These are phyloP conservation scores for Exsudoporus floridanus DNA, from an alignment of 1,284 basidiomycete species.

Conservation along the genomic window DNA sequence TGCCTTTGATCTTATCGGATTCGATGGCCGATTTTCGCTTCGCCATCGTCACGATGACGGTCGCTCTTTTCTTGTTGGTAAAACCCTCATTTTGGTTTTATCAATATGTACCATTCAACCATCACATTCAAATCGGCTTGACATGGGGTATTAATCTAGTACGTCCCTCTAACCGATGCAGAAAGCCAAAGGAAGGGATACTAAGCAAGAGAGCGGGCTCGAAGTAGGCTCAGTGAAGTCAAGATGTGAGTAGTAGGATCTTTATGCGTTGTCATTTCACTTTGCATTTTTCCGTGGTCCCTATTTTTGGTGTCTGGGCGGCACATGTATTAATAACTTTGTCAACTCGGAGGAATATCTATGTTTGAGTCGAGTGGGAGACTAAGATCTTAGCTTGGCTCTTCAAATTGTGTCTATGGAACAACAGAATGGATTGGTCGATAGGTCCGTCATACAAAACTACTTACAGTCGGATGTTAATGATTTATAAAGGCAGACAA, in stretches of 20 bases:
- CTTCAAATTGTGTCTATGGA: neutral
- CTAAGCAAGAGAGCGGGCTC: conserved; percentile 6
- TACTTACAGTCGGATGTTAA: conserved; percentile 10
- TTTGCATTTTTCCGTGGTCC: neutral
- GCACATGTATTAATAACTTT: neutral
- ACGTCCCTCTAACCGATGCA: conserved; percentile 31
- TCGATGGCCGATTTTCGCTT: conserved; percentile 13
- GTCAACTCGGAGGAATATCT: neutral
- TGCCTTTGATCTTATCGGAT: conserved; percentile 14
- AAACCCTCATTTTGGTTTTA: neutral
- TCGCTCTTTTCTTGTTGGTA: neutral
- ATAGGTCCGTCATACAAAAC: neutral
- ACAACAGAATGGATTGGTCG: neutral
- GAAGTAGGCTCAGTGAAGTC: neutral
- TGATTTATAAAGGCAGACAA: conserved; percentile 18
- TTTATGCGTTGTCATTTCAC: neutral
- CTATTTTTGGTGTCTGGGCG: neutral
- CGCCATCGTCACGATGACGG: neutral
- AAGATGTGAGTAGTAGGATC: neutral
- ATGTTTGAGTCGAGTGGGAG: neutral
- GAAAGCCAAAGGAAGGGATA: conserved; percentile 28
- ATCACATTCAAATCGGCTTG: neutral
- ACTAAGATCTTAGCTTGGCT: neutral
- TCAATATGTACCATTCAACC: neutral
- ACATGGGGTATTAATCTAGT: conserved; percentile 11